Evolutionary conservation across 495 filamentous ascomycete genomes (phyloP), one percentile per base, ranked within the genome.

Genomic region (Lophiostoma macrostomum): DNA sequence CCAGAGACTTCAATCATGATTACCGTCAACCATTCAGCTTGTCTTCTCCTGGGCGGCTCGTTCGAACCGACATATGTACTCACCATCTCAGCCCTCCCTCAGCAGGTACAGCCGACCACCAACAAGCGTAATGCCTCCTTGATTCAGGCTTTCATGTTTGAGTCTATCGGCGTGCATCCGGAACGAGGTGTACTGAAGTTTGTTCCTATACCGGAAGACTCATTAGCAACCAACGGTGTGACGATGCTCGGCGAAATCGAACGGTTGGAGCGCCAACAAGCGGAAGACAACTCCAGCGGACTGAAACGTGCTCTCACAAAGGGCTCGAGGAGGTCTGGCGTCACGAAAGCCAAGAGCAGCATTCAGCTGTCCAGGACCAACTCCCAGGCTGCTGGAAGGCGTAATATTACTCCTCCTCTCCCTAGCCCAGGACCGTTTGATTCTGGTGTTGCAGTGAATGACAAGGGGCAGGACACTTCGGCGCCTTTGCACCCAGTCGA

Each of bases 91-190:
- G 81, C 88, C 3, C 75, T 93, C 13, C 77, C 84, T 0, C 75
- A 71, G 1, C 73, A 86, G 44, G 72, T 95, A 28, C 81, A 81
- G 18, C 83, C 89, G 0, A 78, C 84, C 3, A 88, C 81, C 30
- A 96, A 96, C 69, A 87, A 86, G 40, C 83, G 90, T 31, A 91
- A 90, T 69, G 83, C 88, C 3, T 75, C 73, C n/a, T 68, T 95
- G 31, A 79, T 93, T 12, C 82, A 89, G 57, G 71, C 71, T 2
- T 84, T 82, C 61, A 72, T 96, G 57, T 73, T 82, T 13, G 82
- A 86, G 6, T 70, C 81, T 3, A 70, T 95, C 6, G 79, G 80
- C 1, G 87, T 95, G 11, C 29, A 66, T 0, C 63, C 82, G 0
- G 69, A 76, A 0, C 75, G 86, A 24, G 89, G 90, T 0, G 70